Evolutionary conservation across 495 filamentous ascomycete species (phyloP).

Genomic region (Emericellopsis terricola): DNA sequence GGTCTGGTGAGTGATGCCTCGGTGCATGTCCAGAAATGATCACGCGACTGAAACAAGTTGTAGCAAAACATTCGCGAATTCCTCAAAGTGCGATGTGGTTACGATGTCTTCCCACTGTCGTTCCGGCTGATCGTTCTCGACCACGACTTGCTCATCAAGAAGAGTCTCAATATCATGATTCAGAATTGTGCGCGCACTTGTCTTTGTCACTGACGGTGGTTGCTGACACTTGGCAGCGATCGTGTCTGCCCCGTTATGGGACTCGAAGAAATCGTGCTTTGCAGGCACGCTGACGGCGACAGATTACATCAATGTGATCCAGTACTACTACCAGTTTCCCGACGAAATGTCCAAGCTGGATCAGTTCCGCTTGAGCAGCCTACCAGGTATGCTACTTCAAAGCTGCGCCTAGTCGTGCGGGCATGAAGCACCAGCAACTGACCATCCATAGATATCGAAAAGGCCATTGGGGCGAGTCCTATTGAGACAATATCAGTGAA

Average conservation of each 20-base stretch:
- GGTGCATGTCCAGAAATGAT: conserved; percentile 9
- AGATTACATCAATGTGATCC: conserved; percentile 97
- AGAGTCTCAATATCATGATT: conserved; percentile 90
- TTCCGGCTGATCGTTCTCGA: conserved; percentile 94
- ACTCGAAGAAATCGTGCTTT: conserved; percentile 84
- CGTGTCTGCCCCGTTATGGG: conserved; percentile 95
- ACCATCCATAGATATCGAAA: conserved; percentile 61
- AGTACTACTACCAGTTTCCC: conserved; percentile 98
- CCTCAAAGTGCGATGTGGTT: conserved; percentile 87
- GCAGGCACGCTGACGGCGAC: conserved; percentile 88
- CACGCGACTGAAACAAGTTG: background rate
- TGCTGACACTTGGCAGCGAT: conserved; percentile 46
- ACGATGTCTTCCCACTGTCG: conserved; percentile 96
- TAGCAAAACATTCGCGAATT: conserved; percentile 89
- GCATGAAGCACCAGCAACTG: too few relatives aligned
- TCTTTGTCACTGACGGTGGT: background rate
- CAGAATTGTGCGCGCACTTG: conserved; percentile 59
- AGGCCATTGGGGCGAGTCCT: conserved; percentile 73
- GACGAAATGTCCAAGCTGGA: conserved; percentile 77
- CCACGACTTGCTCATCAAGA: conserved; percentile 85
- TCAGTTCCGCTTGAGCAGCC: conserved; percentile 82
- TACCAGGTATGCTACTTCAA: conserved; percentile 49
- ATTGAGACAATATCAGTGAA: conserved; percentile 94
- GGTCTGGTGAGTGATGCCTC: conserved; percentile 59
- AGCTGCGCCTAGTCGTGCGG: too few relatives aligned